Conservation (phyloP, 116 monocot species). For the Papilionanthe hybrid region DNA sequence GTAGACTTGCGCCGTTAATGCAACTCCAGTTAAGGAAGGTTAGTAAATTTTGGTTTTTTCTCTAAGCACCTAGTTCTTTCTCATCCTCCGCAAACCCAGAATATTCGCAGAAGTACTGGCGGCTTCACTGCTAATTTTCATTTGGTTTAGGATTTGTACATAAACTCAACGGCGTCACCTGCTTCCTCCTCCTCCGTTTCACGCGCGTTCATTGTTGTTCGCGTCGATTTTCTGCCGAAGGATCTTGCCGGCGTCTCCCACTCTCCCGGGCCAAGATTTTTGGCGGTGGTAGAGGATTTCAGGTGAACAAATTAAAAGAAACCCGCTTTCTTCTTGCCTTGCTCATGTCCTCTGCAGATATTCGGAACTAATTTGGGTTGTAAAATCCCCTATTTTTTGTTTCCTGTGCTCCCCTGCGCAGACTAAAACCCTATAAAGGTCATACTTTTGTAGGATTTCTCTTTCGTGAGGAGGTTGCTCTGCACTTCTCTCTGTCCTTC, state of each 20-base stretch:
- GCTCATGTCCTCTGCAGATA: neutral
- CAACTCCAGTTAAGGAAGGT: neutral
- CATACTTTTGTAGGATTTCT: neutral
- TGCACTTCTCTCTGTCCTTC: neutral
- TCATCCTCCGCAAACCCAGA: neutral
- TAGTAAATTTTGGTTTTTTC: neutral
- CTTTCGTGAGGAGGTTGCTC: neutral
- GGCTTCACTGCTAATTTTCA: neutral
- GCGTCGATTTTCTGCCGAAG: neutral
- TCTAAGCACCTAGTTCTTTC: neutral
- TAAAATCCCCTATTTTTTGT: neutral
- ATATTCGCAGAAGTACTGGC: neutral
- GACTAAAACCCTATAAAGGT: neutral
- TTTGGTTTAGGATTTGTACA: neutral
- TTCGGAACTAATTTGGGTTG: neutral
- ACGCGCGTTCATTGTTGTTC: neutral
- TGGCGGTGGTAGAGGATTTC: neutral
- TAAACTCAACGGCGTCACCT: neutral
- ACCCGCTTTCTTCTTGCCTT: neutral
- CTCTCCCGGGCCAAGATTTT: neutral
- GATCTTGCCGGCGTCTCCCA: neutral
- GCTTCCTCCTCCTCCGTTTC: neutral
- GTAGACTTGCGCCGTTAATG: too few species aligned
- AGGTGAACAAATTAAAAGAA: neutral
- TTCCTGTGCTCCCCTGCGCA: neutral